Base-by-base conservation (phyloP, 768 basidiomycete genomes). In the Lactarius quietus region DNA sequence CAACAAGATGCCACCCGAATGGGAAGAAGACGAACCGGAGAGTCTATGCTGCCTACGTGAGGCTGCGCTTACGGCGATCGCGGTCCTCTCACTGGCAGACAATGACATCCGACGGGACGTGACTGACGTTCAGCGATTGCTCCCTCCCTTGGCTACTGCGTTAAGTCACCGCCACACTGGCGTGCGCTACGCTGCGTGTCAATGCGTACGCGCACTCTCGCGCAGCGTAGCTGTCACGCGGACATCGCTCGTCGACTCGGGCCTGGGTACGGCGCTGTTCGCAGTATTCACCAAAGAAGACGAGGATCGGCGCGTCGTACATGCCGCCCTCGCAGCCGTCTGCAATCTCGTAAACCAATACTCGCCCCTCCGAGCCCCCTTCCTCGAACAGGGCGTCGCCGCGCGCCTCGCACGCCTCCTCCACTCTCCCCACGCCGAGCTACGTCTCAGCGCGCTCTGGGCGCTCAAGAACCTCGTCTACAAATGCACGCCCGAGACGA, bases 341-440 rank as follows among this genome's bases (percentile, higher is more conserved):
- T 93, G 92, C 75, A 96, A 97, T 73, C 81, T 95, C 51, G 84
- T 95, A 9, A 88, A 86, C 59, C 90, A 93, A 60, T 94, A 92
- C 75, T 93, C 93, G 14, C 93, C 93, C 8, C 73, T 95, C 68
- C 79, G 87, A 66, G 76, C 92, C 87, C 81, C 80, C 8, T 82
- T 91, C 63, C 76, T 95, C 17, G 83, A 86, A 36, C 80, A 89
- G 64, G 90, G 88, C 0, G 77, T 90, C 0, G 79, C 95, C 61
- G 77, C 82, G 1, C 77, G 90, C 1, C 78, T 95, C 10, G 83
- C 87, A 33, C 78, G 83, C 57, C 76, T 94, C 1, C 74, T 89
- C 4, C 74, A 77, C 31, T 78, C 78, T 9, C 78, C 78, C 0
- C 86, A 92, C 65, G 78, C 81, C 10, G 79, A 81, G 0, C 77